Percentiles rank a stretch among this genome's conserved stretches.
Conservation (phyloP, 2,329 filamentous ascomycete genomes). For the Trichoderma endophyticum region DNA sequence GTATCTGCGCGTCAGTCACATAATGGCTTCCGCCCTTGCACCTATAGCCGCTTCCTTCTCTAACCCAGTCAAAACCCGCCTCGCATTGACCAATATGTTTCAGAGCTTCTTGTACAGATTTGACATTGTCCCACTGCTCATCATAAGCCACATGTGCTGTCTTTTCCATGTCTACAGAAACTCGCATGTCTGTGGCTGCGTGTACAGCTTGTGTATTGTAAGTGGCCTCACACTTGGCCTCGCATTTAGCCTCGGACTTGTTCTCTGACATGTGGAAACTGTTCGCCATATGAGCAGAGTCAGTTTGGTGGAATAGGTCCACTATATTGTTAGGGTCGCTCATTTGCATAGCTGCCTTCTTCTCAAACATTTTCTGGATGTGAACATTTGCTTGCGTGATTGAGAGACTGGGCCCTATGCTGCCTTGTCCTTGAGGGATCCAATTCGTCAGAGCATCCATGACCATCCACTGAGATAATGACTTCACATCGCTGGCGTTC, state of each 20-base stretch:
- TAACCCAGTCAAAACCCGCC: neutral
- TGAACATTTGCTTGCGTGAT: neutral
- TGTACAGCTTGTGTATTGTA: neutral
- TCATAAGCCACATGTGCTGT: neutral
- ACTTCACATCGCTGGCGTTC: neutral
- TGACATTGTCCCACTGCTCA: neutral
- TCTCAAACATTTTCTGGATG: neutral
- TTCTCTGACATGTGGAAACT: neutral
- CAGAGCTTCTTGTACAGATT: neutral
- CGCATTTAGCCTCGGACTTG: neutral
- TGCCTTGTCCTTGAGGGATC: neutral
- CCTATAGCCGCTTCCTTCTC: neutral
- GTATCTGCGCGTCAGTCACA: neutral
- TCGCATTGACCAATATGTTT: neutral
- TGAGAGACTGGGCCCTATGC: neutral
- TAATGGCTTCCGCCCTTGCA: neutral
- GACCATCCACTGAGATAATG: neutral
- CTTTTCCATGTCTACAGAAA: neutral
- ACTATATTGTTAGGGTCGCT: neutral
- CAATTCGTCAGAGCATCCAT: neutral
- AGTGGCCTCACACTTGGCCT: neutral
- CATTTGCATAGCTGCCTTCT: neutral
- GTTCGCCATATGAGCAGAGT: neutral
- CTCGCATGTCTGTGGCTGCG: neutral
- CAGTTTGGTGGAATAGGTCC: neutral